phyloP scores from a whole-genome alignment of 2,329 filamentous ascomycete species.

The Aspergillus sp. region DNA sequence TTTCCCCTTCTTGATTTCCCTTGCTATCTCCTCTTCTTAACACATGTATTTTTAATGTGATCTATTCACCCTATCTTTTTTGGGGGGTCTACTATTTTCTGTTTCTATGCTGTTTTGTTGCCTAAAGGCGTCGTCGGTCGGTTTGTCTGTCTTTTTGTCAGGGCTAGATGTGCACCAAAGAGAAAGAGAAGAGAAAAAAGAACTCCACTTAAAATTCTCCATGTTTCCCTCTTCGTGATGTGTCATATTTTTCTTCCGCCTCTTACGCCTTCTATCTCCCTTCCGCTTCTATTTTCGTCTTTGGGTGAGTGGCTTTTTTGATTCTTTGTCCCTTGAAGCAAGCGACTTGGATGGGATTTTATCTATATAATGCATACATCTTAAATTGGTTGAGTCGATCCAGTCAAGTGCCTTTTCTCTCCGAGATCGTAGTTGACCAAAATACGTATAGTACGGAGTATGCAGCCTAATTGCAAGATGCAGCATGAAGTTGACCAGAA shows the following conservation, averaged over 20 bases:
- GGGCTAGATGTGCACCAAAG: background rate
- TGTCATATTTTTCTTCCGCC: background rate
- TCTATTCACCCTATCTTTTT: background rate
- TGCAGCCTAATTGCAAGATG: background rate
- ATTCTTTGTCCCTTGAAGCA: conserved; percentile 8
- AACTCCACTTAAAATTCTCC: background rate
- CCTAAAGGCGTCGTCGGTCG: background rate
- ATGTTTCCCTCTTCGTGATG: background rate
- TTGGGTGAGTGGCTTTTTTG: background rate
- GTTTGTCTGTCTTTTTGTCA: background rate
- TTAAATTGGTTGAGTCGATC: background rate
- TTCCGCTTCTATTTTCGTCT: background rate
- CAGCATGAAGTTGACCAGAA: background rate
- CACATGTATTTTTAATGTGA: background rate
- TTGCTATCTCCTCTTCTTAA: background rate
- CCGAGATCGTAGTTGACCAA: background rate
- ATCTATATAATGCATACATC: background rate
- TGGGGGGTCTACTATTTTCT: background rate
- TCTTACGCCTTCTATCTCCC: background rate
- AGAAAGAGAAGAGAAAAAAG: background rate
- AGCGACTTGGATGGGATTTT: conserved; percentile 8
- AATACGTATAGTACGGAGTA: background rate
- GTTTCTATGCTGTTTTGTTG: background rate
- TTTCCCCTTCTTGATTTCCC: background rate
- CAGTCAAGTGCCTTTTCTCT: background rate